Evolutionary conservation across 352 stramenopile genomes (phyloP), one percentile per base, ranked within the genome.

Genomic region (Pythium graminicola): DNA sequence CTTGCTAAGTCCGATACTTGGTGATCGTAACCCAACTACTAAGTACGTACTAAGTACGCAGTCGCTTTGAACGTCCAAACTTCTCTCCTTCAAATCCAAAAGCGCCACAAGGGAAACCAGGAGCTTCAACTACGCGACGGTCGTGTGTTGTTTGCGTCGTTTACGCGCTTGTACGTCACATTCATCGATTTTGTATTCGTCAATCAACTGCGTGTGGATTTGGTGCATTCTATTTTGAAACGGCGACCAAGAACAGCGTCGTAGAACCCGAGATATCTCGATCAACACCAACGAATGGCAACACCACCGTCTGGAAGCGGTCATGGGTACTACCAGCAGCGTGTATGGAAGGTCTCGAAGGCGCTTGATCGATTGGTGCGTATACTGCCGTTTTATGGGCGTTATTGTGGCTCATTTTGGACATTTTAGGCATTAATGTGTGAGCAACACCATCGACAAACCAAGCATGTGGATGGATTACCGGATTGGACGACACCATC

Each of bases 331-430:
- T 54, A 60, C 44, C 36, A 54, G 28, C 54, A 70, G 27, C 76
- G 67, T 24, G 60, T 79, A 35, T 86, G 73, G 56, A 78, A 76
- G 62, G 76, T 86, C 6, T 84, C 76, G 2, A 76, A 68, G 26
- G 57, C 46, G 48, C 57, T 78, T 19, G 72, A 76, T 56, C 69
- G 47, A 43, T 43, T 64, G 57, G 50, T 42, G 23, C 32, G 62
- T 33, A 6, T 23, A 8, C 19, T 41, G 10, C 4, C 17, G 23
- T 1, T 28, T 40, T 47, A 16, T 47, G 7, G 11, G 20, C 13
- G 8, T 58, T 44, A 1, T 36, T 29, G 14, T 14, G 13, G 23
- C 19, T 43, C 32, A 44, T 23, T 3, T 24, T 14, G 38, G n/a
- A 27, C n/a, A 16, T 44, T 17, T 8, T 38, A 85, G 70, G 63